Base-by-base conservation (phyloP, 1,284 basidiomycete genomes). In the Tilletia horrida region DNA sequence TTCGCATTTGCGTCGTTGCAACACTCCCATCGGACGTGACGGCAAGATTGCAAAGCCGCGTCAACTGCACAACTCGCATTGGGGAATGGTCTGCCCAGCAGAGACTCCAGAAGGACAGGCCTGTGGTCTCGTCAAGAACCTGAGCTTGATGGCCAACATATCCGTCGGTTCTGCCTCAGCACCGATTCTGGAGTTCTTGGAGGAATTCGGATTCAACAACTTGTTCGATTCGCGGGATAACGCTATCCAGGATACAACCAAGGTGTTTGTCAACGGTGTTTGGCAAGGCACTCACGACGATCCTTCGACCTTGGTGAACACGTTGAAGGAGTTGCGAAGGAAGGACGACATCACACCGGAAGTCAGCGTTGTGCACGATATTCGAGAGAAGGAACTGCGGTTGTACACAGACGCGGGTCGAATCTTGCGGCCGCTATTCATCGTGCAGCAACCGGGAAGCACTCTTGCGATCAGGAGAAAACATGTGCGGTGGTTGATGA, bases 201-300 rank as follows among this genome's bases (percentile, higher is more conserved):
- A 97, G 81, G 95, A 97, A 84, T 97, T 95, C 92, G 95, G 77
- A 40, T 59, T 59, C 55, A 59, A 59, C 55, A 48, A 47, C 16
- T 71, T 81, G 64, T 75, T 76, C 68, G 75, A 72, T 48, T 68
- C 81, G 29, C 73, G 76, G 21, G 80, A 81, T 61, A 81, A 80
- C 73, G 73, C 75, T 62, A 71, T 73, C 21, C 73, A 76, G 23
- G 74, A 76, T 61, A 75, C 79, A 13, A 97, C 95, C 43, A 98
- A 98, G 84, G 92, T 99, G 45, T 98, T 99, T 83, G 92, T 99
- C 72, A 99, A 99, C 78, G 96, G 96, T 80, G 93, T 97, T 11
- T 98, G 96, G 96, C 93, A 97, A 87, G 96, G 96, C 73, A 92
- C 97, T n/a, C 94, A 97, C 84, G 91, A 93, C 68, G 91, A 97